Evolutionary conservation across 2,329 filamentous ascomycete species (phyloP), one percentile per base, ranked within the genome.

Genomic region (Metarhizium anisopliae): DNA sequence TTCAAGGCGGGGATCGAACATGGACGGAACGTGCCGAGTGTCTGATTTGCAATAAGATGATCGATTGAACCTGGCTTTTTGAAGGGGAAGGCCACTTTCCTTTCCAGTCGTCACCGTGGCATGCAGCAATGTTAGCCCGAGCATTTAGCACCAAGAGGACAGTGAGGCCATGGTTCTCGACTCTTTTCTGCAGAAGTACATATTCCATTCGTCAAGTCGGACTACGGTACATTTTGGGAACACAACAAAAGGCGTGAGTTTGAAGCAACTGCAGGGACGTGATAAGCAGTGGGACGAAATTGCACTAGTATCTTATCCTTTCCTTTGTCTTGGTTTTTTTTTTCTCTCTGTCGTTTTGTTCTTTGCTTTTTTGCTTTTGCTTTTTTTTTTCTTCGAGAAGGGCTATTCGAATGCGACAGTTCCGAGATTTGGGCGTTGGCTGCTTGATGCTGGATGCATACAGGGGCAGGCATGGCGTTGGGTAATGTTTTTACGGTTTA

Each of bases 21-120:
- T 84, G 81, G 81, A 75, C 71, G 11, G 79, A 83, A 63, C 72
- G 72, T 38, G 68, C 66, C 3, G 55, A 70, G 51, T 84, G 81
- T 59, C 70, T 83, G 40, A 62, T 79, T 45, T 84, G 81, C 62
- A 68, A 68, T 25, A 62, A 68, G n/a, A 67, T 68, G 47, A 76
- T 82, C 56, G 73, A 77, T 47, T 62, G 32, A 35, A 6, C 35
- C 11, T 7, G 36, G 8, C 30, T 20, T 49, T 49, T 20, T 45
- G n/a, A 20, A 45, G n/a, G 8, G n/a, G n/a, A 45, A 20, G 20
- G 4, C 16, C 10, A 45, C 16, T 6, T 20, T 8, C 18, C 13
- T 25, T 47, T 47, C 25, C 45, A 20, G 7, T 32, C 20, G 47
- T 16, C 47, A 35, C 20, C 29, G 30, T 32, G 32, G 50, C 50